Evolutionary conservation across 768 basidiomycete genomes (phyloP).

Genomic region (Naganishia vaughanmartiniae): DNA sequence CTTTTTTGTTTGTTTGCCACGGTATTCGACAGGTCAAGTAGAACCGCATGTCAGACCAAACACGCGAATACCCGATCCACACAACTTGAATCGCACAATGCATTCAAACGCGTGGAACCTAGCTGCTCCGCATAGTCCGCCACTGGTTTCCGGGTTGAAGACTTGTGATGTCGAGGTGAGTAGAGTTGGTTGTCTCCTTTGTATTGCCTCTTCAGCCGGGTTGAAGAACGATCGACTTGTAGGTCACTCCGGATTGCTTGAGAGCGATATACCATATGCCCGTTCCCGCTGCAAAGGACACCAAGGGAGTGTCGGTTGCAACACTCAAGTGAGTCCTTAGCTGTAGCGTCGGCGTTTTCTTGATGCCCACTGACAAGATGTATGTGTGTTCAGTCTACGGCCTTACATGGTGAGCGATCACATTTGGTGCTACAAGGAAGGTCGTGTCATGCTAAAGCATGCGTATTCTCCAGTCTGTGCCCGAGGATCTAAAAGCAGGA

Average conservation of each 20-base stretch:
- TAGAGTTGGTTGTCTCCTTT: not conserved
- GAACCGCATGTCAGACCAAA: not conserved
- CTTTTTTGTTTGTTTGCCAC: not conserved
- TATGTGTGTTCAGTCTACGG: not conserved
- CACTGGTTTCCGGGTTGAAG: conserved; percentile 7
- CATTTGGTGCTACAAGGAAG: not conserved
- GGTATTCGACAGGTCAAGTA: not conserved
- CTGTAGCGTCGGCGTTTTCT: no score
- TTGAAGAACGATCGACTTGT: not conserved
- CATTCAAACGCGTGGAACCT: conserved; percentile 9
- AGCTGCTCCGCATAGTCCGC: not conserved
- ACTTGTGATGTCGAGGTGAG: not conserved
- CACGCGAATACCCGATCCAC: not conserved
- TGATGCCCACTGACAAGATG: not conserved
- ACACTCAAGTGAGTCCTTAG: conserved; percentile 6
- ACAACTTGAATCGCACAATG: not conserved
- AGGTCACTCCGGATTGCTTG: conserved; percentile 14
- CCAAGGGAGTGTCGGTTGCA: not conserved
- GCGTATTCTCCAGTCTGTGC: not conserved
- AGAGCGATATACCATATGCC: conserved; percentile 24
- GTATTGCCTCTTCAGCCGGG: no score
- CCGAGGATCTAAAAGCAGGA: conserved; percentile 9
- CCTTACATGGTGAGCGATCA: not conserved
- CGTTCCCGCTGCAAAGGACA: not conserved
- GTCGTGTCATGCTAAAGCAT: no score